phyloP scores from a whole-genome alignment of 805 yeast species.

The Suhomyces canberraensis region DNA sequence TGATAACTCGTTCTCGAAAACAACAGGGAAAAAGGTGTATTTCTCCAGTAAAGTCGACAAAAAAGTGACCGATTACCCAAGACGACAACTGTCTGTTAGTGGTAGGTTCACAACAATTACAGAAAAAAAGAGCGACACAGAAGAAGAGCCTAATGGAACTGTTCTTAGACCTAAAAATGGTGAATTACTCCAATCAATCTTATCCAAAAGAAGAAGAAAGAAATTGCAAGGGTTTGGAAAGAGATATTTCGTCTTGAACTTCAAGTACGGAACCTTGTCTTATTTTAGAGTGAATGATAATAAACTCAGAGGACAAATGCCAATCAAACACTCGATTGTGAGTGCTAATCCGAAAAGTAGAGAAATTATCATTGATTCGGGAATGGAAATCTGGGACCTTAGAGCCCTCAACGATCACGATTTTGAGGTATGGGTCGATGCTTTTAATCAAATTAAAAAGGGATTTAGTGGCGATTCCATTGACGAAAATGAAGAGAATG shows the following conservation, averaged over 20 bases:
- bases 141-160: conserved; percentile 6
- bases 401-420: conserved; percentile 64
- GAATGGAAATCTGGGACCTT: conserved; percentile 90
- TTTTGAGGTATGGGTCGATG: conserved; percentile 80
- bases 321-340: conserved; percentile 75
- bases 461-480: conserved; percentile 3
- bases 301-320: conserved; percentile 88
- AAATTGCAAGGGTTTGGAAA: conserved; percentile 82
- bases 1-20: conserved; percentile 88
- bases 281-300: conserved; percentile 75
- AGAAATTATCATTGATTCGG: conserved; percentile 84
- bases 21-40: conserved; percentile 73
- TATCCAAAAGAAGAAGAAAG: conserved; percentile 77
- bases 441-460: conserved; percentile 57
- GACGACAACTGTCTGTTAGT: conserved; percentile 1
- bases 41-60: conserved; percentile 44
- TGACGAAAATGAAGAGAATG: conserved; percentile 10
- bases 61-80: conserved; percentile 1
- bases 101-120: neutral
- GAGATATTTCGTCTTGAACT: conserved; percentile 79
- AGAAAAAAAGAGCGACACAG: neutral
- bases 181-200: conserved; percentile 70
- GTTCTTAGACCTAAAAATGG: conserved; percentile 52
- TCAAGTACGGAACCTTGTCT: conserved; percentile 76
- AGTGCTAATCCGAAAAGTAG: conserved; percentile 67